These are phyloP conservation scores for Linum usitatissimum DNA, from an alignment of 345 rosid genomes.

Conservation along the genomic window DNA sequence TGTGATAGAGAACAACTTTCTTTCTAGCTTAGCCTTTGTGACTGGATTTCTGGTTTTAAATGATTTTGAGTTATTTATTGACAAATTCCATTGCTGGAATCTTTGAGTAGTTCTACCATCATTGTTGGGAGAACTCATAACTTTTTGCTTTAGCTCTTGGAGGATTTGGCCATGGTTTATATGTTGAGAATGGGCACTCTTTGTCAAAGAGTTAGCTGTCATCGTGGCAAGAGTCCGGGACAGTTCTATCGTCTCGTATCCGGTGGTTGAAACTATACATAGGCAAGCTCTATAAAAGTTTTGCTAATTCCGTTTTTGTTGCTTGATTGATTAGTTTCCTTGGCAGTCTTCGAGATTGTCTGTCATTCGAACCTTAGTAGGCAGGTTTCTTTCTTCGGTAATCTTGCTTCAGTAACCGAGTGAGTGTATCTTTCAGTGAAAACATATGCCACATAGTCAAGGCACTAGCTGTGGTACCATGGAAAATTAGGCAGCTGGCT, in stretches of 20 bases:
- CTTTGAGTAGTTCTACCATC: too few species aligned
- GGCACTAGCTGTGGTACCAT: constrained; percentile 80
- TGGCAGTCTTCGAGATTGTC: background rate
- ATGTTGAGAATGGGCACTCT: constrained; percentile 92
- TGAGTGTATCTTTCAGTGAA: constrained; percentile 35
- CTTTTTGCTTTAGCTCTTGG: constrained; percentile 59
- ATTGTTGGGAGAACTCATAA: background rate
- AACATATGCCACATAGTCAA: constrained; percentile 93
- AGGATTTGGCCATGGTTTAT: constrained; percentile 61
- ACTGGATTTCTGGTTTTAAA: too few species aligned
- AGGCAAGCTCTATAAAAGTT: constrained; percentile 30
- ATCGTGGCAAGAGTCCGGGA: constrained; percentile 90
- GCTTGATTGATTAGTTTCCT: background rate
- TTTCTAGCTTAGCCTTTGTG: too few species aligned
- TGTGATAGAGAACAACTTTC: background rate
- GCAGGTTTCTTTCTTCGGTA: background rate
- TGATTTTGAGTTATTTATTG: too few species aligned
- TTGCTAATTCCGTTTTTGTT: background rate
- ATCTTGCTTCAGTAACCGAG: background rate
- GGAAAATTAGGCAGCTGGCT: constrained; percentile 71
- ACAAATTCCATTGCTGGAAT: too few species aligned
- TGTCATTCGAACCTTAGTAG: constrained; percentile 7
- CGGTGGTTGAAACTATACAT: constrained; percentile 93
- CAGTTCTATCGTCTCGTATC: constrained; percentile 68
- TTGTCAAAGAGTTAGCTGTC: constrained; percentile 89